Evolutionary conservation across 2,329 filamentous ascomycete species (phyloP).

Genomic region (Fusarium ramigenum): DNA sequence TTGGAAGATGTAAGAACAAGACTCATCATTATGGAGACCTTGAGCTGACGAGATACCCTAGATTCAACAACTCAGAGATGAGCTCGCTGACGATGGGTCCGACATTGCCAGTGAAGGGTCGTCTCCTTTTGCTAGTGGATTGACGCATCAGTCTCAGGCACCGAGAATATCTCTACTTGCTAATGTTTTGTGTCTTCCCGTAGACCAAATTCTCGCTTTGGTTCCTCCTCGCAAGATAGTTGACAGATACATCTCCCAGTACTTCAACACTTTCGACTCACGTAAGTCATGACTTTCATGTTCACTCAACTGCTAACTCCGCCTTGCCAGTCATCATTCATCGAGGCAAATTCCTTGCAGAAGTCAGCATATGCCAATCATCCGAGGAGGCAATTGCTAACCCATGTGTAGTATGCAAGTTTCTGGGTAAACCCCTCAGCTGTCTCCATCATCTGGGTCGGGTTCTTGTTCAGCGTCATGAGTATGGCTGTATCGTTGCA

Average conservation of each 20-base stretch:
- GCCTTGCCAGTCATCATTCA: not conserved
- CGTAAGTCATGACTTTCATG: not conserved
- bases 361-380: not conserved
- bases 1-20: constrained; percentile 4
- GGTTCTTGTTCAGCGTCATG: constrained; percentile 11
- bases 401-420: not conserved
- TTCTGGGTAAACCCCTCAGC: constrained; percentile 1
- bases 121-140: not conserved
- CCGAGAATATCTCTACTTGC: constrained; percentile 4
- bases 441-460: constrained; percentile 11
- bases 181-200: not conserved
- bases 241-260: constrained; percentile 30
- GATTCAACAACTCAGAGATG: constrained; percentile 11
- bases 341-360: constrained; percentile 12
- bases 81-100: not conserved
- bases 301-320: not conserved
- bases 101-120: not conserved
- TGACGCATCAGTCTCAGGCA: not conserved
- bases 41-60: not conserved
- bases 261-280: constrained; percentile 32
- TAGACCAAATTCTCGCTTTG: constrained; percentile 19
- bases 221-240: constrained; percentile 26
- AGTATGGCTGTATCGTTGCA: constrained; percentile 1
- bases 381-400: not conserved
- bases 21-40: not conserved